Evolutionary conservation across 768 basidiomycete genomes (phyloP).

Genomic region (Sistotremastrum suecicum): DNA sequence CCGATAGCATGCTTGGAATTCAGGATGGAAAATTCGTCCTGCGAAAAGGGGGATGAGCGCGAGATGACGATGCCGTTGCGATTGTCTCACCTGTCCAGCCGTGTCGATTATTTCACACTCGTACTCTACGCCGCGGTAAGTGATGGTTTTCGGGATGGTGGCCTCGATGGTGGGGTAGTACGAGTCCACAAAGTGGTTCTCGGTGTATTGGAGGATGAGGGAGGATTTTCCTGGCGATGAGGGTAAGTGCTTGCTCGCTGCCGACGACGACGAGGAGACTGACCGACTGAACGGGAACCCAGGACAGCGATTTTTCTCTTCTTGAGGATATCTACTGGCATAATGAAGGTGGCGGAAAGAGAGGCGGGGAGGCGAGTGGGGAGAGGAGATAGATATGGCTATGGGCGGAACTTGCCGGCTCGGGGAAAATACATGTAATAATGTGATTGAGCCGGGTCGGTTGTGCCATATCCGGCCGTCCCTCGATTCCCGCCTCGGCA

Average conservation of each 20-base stretch:
- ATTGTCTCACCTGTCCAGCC: conserved; percentile 71
- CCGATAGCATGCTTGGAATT: conserved; percentile 92
- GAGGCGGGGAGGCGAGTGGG: too few species aligned
- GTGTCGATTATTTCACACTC: conserved; percentile 97
- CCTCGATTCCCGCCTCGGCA: too few species aligned
- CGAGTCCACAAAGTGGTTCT: conserved; percentile 79
- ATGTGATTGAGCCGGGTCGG: too few species aligned
- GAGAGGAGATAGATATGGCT: too few species aligned
- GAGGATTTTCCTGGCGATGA: conserved; percentile 74
- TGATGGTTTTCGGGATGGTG: conserved; percentile 73
- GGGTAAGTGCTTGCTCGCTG: background rate
- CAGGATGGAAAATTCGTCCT: conserved; percentile 95
- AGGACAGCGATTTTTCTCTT: conserved; percentile 84
- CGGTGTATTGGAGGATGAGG: conserved; percentile 83
- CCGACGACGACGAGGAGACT: conserved; percentile 16
- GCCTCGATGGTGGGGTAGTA: conserved; percentile 96
- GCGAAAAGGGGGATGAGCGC: conserved; percentile 6
- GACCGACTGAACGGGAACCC: conserved; percentile 81
- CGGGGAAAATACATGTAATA: too few species aligned
- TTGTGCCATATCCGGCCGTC: too few species aligned
- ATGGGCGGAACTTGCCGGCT: too few species aligned
- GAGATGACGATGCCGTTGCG: background rate
- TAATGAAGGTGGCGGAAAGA: too few species aligned
- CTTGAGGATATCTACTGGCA: conserved; percentile 28
- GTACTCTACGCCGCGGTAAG: conserved; percentile 81